Evolutionary conservation across 2,329 filamentous ascomycete genomes (phyloP).

Genomic region (Fusarium sp.): DNA sequence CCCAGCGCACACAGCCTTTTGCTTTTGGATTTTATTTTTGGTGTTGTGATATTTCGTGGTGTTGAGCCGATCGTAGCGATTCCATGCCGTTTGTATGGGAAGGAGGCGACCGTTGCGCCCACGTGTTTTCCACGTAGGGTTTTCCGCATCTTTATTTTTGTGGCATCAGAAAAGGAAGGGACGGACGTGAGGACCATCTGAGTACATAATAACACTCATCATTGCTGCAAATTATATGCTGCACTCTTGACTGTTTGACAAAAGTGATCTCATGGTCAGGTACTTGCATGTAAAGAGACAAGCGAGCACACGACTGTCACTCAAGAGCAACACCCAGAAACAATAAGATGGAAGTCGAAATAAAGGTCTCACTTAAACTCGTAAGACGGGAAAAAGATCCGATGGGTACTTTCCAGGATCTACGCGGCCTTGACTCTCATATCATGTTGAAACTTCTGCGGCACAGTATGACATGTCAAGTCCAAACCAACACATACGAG

Average conservation of each 20-base stretch:
- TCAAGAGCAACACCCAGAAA: not conserved
- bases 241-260: too few relatives aligned
- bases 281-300: too few relatives aligned
- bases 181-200: too few relatives aligned
- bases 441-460: not conserved
- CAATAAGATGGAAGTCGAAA: not conserved
- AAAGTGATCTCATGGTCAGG: too few relatives aligned
- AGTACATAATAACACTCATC: too few relatives aligned
- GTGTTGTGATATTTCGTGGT: not conserved
- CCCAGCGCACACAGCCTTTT: rapidly evolving
- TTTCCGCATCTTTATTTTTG: not conserved
- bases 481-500: not conserved
- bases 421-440: not conserved
- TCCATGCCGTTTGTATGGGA: not conserved
- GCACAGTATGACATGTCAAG: conserved; percentile 2
- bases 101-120: not conserved
- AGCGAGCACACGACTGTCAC: too few relatives aligned
- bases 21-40: not conserved
- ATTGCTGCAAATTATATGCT: rapidly evolving
- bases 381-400: not conserved
- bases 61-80: not conserved
- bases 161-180: not conserved
- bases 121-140: not conserved
- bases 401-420: not conserved
- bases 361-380: not conserved